Evolutionary conservation across 441 rosid genomes (phyloP), one percentile per base, ranked within the genome.

Genomic region (Macaranga tanarius): DNA sequence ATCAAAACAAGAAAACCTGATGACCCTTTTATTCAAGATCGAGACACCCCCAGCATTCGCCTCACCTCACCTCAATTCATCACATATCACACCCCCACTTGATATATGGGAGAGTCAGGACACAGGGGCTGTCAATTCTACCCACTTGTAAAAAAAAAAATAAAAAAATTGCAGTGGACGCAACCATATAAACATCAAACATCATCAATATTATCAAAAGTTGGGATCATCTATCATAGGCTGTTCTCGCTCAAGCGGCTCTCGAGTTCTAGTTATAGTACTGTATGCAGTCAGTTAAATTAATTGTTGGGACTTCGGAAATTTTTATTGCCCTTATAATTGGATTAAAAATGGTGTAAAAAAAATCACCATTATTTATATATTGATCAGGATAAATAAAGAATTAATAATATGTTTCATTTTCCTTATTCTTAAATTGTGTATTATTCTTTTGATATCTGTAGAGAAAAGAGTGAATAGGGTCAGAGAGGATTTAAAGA

Each of bases 131-230:
- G 84, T 75, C 85, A 83, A 79, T 74, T 87, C 79, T 81, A 59
- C 70, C 79, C 74, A 62, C 70, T 52, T 52, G 71, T 71, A 51
- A 75, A 77, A 73, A 67, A 62, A 80, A 31, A 71, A 71, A n/a
- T n/a, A n/a, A 72, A 75, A 31, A 31, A 31, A 31, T 31, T 86
- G 87, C 75, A 56, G 73, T 44, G 64, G 86, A 89, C 94, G 91
- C 90, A 84, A 90, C 56, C 67, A 28, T 34, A 2, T 19, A n/a
- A n/a, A n/a, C n/a, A n/a, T n/a, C n/a, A n/a, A n/a, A n/a, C n/a
- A n/a, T n/a, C n/a, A n/a, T n/a, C n/a, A n/a, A n/a, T n/a, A n/a
- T n/a, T n/a, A n/a, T n/a, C n/a, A n/a, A n/a, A n/a, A n/a, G n/a
- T n/a, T n/a, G n/a, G n/a, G n/a, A n/a, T n/a, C n/a, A n/a, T n/a